These are phyloP conservation scores for Eimeria praecox DNA, from an alignment of 169 alveolate genomes.

Conservation along the genomic window DNA sequence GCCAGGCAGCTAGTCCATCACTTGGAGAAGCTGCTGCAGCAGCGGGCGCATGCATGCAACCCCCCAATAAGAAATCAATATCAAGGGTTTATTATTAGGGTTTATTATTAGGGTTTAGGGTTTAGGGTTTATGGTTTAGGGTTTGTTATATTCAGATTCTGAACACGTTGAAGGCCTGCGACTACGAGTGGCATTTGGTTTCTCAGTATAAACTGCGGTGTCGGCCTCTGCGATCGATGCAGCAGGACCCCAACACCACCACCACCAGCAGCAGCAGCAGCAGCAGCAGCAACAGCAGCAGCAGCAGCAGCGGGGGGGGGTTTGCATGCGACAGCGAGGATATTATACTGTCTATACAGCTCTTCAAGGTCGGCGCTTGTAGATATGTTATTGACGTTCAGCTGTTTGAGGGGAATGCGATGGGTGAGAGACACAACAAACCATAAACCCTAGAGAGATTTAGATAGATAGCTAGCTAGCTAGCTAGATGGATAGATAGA, in stretches of 20 bases:
- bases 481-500: neutral
- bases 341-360: conserved; percentile 71
- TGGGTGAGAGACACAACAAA: conserved; percentile 32
- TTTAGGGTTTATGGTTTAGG: neutral
- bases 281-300: conserved; percentile 63
- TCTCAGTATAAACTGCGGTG: conserved; percentile 81
- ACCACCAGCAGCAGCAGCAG: conserved; percentile 23
- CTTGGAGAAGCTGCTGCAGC: neutral
- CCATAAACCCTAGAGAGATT: no score
- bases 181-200: conserved; percentile 81
- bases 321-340: conserved; percentile 57
- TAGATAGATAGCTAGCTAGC: neutral
- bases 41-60: neutral
- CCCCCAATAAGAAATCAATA: no score
- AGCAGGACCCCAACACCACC: conserved; percentile 6
- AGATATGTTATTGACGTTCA: conserved; percentile 82
- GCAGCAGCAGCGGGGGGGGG: neutral
- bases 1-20: no score
- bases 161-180: conserved; percentile 82
- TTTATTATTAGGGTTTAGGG: neutral
- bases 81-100: no score
- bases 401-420: conserved; percentile 81
- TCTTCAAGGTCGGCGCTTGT: conserved; percentile 75
- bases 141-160: conserved; percentile 69
- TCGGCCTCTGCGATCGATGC: conserved; percentile 71